Conservation (phyloP, 2,329 filamentous ascomycete genomes). For the Chaetothyriales sp. region DNA sequence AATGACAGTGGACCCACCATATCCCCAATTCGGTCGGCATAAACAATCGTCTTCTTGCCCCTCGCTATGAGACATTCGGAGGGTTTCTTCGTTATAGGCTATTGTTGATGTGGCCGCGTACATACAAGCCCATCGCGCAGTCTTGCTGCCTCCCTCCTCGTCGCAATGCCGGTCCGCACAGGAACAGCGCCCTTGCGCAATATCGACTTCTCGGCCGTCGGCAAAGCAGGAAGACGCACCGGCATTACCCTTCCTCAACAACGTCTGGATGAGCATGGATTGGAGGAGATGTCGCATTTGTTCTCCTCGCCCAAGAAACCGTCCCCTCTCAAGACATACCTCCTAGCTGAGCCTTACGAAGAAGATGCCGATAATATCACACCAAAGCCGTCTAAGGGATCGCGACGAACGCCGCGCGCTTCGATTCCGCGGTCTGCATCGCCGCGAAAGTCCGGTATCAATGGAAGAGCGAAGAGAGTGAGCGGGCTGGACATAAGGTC, state of each 20-base stretch:
- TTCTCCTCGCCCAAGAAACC: conserved; percentile 72
- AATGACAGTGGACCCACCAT: not conserved
- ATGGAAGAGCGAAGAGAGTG: conserved; percentile 22
- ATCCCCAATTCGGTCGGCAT: not conserved
- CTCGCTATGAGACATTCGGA: no score
- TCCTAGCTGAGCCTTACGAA: conserved; percentile 12
- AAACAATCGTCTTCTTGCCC: not conserved
- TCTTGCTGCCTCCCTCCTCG: not conserved
- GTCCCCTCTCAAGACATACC: conserved; percentile 25
- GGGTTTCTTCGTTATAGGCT: no score
- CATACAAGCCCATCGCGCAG: not conserved
- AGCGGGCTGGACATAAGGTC: conserved; percentile 11
- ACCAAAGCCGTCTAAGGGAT: not conserved
- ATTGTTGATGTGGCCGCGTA: no score
- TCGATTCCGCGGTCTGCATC: conserved; percentile 29
- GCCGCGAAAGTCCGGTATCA: conserved; percentile 30
- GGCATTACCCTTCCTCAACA: conserved; percentile 70
- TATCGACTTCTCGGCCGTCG: conserved; percentile 32
- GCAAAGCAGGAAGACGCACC: conserved; percentile 54
- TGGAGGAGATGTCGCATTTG: conserved; percentile 73
- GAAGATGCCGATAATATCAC: conserved; percentile 27
- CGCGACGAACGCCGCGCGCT: conserved; percentile 22
- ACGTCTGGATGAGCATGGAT: conserved; percentile 74
- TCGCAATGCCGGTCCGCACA: not conserved
- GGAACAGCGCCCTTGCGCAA: conserved; percentile 11